Evolutionary conservation across 345 rosid species (phyloP).

Genomic region (Sonneratia alba): DNA sequence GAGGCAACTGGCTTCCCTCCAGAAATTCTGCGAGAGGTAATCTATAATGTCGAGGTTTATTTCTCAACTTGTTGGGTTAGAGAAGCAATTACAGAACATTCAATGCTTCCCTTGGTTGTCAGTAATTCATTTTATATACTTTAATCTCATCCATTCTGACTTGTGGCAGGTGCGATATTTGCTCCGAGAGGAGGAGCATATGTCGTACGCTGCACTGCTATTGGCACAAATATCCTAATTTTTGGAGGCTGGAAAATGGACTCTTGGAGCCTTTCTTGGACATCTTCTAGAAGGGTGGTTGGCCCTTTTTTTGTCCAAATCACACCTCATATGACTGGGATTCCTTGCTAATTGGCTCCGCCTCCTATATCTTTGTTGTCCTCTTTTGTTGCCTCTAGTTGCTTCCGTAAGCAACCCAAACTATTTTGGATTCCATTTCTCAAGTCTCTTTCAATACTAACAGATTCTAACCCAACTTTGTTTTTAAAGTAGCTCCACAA

Average conservation of each 20-base stretch:
- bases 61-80: constrained; percentile 15
- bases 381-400: constrained; percentile 70
- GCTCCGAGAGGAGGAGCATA: constrained; percentile 88
- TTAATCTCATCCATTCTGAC: constrained; percentile 52
- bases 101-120: constrained; percentile 16
- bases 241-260: constrained; percentile 88
- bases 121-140: constrained; percentile 16
- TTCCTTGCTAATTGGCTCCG: constrained; percentile 59
- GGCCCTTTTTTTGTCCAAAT: constrained; percentile 59
- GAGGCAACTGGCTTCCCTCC: constrained; percentile 86
- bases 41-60: constrained; percentile 11
- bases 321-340: constrained; percentile 72
- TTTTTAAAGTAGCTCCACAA: neutral
- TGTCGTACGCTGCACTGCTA: constrained; percentile 90
- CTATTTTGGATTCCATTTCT: constrained; percentile 26
- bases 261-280: constrained; percentile 66
- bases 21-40: constrained; percentile 88
- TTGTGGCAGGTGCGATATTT: constrained; percentile 97
- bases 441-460: neutral
- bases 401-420: constrained; percentile 75
- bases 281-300: constrained; percentile 68
- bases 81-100: constrained; percentile 15
- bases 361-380: constrained; percentile 58
- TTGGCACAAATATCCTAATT: constrained; percentile 67
- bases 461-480: neutral